Conservation (phyloP, 352 stramenopile genomes). For the Phytophthora agathidicida region DNA sequence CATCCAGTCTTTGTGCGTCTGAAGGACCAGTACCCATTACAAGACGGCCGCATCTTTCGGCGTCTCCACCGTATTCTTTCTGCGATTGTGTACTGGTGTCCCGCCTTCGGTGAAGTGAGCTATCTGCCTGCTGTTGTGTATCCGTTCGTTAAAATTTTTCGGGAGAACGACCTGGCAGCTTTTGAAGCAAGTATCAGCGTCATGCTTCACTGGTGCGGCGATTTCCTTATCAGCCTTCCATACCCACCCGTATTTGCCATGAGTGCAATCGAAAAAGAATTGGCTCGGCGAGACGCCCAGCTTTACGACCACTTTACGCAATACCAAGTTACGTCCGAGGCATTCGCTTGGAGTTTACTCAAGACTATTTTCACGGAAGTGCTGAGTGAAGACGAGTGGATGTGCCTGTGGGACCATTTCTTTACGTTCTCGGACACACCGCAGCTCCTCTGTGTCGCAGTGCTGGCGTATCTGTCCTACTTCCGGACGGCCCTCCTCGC, state of each 20-base stretch:
- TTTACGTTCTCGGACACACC: constrained; percentile 77
- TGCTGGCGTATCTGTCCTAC: constrained; percentile 78
- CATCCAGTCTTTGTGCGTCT: constrained; percentile 76
- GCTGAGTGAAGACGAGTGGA: constrained; percentile 87
- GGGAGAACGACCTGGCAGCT: constrained; percentile 86
- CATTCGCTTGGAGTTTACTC: constrained; percentile 88
- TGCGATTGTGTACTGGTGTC: constrained; percentile 91
- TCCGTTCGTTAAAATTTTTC: constrained; percentile 89
- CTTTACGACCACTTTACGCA: constrained; percentile 82
- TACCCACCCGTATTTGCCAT: constrained; percentile 83
- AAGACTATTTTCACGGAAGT: constrained; percentile 91
- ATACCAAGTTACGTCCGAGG: constrained; percentile 60
- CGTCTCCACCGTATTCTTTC: constrained; percentile 84
- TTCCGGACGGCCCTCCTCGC: constrained; percentile 68
- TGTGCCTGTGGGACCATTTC: constrained; percentile 89
- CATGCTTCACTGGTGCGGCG: constrained; percentile 85
- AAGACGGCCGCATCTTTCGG: constrained; percentile 73
- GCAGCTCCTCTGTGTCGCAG: constrained; percentile 62
- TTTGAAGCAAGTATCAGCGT: constrained; percentile 90
- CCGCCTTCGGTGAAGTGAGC: constrained; percentile 85
- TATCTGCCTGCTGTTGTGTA: constrained; percentile 88
- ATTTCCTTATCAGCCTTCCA: constrained; percentile 85
- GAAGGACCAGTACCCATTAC: constrained; percentile 80
- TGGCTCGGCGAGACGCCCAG: constrained; percentile 72
- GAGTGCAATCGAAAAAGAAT: constrained; percentile 65